These are phyloP conservation scores for Lathyrus sativus DNA, from an alignment of 306 rosid species.

Conservation along the genomic window DNA sequence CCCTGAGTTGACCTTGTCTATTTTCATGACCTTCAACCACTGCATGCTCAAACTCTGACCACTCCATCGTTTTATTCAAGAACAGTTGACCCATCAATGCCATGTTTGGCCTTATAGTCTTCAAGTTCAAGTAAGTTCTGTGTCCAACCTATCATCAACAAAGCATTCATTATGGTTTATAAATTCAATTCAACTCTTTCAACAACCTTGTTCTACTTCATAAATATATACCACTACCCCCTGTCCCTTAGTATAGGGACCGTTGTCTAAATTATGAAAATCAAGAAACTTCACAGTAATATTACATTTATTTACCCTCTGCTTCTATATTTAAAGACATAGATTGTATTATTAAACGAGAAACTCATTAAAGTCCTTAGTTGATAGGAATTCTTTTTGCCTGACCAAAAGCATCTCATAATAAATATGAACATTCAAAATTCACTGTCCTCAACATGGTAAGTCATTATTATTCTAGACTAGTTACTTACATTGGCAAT, in stretches of 20 bases:
- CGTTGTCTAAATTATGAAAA: too few species aligned
- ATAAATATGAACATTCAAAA: slow-evolving; percentile 9
- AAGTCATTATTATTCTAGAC: slow-evolving; percentile 17
- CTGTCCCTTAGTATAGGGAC: too few species aligned
- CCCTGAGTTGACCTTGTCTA: slow-evolving; percentile 87
- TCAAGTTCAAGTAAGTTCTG: slow-evolving; percentile 77
- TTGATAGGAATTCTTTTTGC: neutral
- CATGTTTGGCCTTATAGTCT: slow-evolving; percentile 97
- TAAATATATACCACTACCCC: neutral
- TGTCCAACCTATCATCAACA: slow-evolving; percentile 81
- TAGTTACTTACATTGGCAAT: slow-evolving; percentile 16
- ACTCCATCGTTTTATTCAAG: slow-evolving; percentile 74
- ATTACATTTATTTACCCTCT: too few species aligned
- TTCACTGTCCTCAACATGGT: slow-evolving; percentile 22
- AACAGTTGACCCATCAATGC: slow-evolving; percentile 86
- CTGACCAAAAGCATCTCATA: slow-evolving; percentile 14
- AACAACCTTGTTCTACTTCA: neutral
- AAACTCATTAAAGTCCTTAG: slow-evolving; percentile 9
- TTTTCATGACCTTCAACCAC: slow-evolving; percentile 73
- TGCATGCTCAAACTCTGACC: slow-evolving; percentile 75
- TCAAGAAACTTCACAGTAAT: too few species aligned
- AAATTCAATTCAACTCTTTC: slow-evolving; percentile 18
- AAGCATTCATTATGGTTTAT: slow-evolving; percentile 23
- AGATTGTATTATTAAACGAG: neutral
- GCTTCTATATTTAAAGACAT: too few species aligned